phyloP scores from a whole-genome alignment of 2,329 filamentous ascomycete species.

The Colletotrichum scovillei region DNA sequence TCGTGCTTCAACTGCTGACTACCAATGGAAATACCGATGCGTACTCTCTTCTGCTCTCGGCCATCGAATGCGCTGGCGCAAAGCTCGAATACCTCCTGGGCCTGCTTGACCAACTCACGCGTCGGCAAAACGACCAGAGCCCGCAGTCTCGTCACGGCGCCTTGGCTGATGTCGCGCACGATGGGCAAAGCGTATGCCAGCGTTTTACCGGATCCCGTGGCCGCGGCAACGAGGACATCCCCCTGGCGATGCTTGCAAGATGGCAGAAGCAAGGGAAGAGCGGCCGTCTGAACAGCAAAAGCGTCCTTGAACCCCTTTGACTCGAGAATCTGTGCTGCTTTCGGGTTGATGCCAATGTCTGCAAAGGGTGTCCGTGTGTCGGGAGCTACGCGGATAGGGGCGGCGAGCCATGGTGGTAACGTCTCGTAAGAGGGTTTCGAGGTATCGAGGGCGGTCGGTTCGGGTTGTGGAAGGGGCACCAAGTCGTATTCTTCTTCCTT shows the following conservation, averaged over 20 bases:
- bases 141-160: constrained; percentile 73
- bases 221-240: constrained; percentile 90
- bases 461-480: constrained; percentile 84
- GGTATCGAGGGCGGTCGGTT: constrained; percentile 65
- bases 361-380: constrained; percentile 71
- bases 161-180: constrained; percentile 77
- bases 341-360: constrained; percentile 70
- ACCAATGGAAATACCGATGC: constrained; percentile 85
- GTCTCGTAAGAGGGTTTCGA: constrained; percentile 78
- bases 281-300: constrained; percentile 82
- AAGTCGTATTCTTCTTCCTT: constrained; percentile 73
- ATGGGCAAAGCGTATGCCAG: constrained; percentile 91
- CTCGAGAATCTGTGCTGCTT: constrained; percentile 71
- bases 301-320: constrained; percentile 77
- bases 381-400: constrained; percentile 76
- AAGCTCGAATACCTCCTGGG: constrained; percentile 79
- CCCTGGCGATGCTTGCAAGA: constrained; percentile 71
- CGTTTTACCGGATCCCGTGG: constrained; percentile 96
- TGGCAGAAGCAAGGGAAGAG: constrained; percentile 83
- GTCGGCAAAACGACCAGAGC: constrained; percentile 92
- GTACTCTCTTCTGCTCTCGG: constrained; percentile 72
- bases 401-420: constrained; percentile 83
- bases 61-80: constrained; percentile 73
- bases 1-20: constrained; percentile 79
- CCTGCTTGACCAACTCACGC: constrained; percentile 89